Evolutionary conservation across 306 rosid genomes (phyloP).

Genomic region (Leucaena leucocephala): DNA sequence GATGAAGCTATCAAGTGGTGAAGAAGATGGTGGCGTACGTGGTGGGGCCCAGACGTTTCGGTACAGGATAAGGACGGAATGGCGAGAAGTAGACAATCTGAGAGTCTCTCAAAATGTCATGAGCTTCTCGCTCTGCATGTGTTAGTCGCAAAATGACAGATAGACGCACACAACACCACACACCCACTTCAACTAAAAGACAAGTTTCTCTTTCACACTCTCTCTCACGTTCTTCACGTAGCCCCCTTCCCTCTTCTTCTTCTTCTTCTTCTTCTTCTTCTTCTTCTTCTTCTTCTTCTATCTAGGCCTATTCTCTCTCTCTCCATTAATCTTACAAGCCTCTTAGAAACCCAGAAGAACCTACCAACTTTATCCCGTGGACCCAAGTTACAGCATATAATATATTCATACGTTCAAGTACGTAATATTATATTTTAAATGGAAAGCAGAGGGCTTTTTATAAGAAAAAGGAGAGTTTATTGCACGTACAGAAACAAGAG

Average conservation of each 20-base stretch:
- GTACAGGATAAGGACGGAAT: conserved; percentile 30
- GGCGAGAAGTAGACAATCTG: conserved; percentile 42
- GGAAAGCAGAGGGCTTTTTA: not conserved
- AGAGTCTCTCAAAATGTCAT: conserved; percentile 46
- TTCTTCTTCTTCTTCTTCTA: conserved; percentile 6
- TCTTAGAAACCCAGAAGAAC: not conserved
- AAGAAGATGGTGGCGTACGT: conserved; percentile 24
- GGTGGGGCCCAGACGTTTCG: conserved; percentile 44
- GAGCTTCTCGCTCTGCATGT: conserved; percentile 58
- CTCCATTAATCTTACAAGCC: not conserved
- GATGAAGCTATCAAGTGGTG: conserved; percentile 36
- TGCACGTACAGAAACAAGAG: conserved; percentile 3
- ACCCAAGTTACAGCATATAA: not conserved
- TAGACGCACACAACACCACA: conserved; percentile 24
- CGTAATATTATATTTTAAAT: not conserved
- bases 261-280: conserved; percentile 40
- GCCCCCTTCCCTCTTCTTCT: conserved; percentile 38
- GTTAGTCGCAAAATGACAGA: conserved; percentile 51
- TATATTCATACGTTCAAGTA: not conserved
- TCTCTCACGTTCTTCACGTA: conserved; percentile 63
- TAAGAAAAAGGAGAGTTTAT: not conserved
- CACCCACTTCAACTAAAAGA: not conserved
- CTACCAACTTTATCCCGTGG: not conserved
- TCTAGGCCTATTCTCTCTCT: not conserved
- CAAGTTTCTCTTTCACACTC: conserved; percentile 21